Percentiles rank a stretch among this genome's conserved stretches.
phyloP scores from a whole-genome alignment of 345 rosid genomes.

The Acer campestre region DNA sequence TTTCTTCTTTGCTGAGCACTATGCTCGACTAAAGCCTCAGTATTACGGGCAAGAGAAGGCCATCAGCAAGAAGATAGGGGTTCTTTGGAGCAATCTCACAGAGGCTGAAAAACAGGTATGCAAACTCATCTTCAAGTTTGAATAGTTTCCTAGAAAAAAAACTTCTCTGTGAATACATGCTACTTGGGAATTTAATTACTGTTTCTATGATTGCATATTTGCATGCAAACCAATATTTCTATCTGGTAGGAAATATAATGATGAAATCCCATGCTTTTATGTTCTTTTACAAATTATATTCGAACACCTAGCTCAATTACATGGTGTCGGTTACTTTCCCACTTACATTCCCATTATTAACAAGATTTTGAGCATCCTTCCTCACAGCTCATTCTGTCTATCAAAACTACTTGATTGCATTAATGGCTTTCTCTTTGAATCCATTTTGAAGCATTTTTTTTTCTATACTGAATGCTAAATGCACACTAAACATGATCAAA shows the following conservation, averaged over 20 bases:
- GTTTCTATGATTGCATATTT: neutral
- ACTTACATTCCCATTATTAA: neutral
- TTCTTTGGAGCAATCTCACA: slow-evolving; percentile 66
- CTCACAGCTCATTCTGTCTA: neutral
- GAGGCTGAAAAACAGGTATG: slow-evolving; percentile 76
- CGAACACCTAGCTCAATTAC: neutral
- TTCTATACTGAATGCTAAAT: neutral
- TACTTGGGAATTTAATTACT: neutral
- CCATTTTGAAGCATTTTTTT: neutral
- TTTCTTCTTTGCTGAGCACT: slow-evolving; percentile 70
- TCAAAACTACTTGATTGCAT: neutral
- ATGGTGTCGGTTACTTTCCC: neutral
- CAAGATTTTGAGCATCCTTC: slow-evolving; percentile 1
- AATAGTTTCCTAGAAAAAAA: too few relatives aligned
- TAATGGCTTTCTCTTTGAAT: neutral
- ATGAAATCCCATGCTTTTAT: neutral
- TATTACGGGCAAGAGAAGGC: slow-evolving; percentile 57
- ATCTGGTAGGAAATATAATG: neutral
- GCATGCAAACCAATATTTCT: neutral
- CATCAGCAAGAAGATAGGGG: slow-evolving; percentile 69
- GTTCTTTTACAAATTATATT: neutral
- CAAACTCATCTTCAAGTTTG: neutral
- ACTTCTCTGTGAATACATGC: neutral
- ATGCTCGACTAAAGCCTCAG: slow-evolving; percentile 60
- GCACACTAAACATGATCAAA: neutral